Base-by-base conservation (phyloP, 805 yeast genomes). In the Metschnikowia shivogae region DNA sequence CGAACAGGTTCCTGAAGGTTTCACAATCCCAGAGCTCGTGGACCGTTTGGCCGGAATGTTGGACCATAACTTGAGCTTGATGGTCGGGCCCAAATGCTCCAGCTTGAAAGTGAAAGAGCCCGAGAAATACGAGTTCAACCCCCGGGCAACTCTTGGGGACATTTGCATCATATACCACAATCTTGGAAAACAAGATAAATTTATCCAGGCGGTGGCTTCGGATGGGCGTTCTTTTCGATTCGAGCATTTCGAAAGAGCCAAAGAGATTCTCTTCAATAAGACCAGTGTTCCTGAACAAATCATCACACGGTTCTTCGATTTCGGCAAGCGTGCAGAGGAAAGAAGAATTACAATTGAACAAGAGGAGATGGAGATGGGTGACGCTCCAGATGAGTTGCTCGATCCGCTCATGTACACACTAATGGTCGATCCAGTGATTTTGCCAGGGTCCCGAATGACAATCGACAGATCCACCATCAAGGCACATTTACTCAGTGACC, bases 361-460 rank as follows among this genome's bases (percentile, higher is more conserved):
- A 50, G 95, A 88, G 59, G 97, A 92, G 52, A 59, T 80, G 50
- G 97, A 89, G 60, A 73, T 88, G 54, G 97, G 96, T 22, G 99
- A 93, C 43, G 78, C 87, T 13, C 99, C 99, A 0, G 99, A 93
- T 61, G 98, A 93, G 63, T 93, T 84, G 61, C 77, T 93, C 55
- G 99, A 93, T 70, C 99, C 99, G 11, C 77, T 93, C 57, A 92
- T 93, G 98, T 93, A 75, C 64, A 87, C 97, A 1, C 62, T 93
- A 39, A 93, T 93, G 99, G 86, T 82, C 55, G 95, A 93, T 62
- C 99, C 99, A 0, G 99, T 93, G 4, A 84, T 78, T n/a, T 74
- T 93, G 56, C 99, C 99, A 7, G 74, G 86, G 7, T 88, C 97
- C 0, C 84, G 80, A 52, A 80, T 90, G 14, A 80, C 82, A 39